A percentile compares a stretch with the other conserved stretches of the same genome.
Evolutionary conservation across 768 basidiomycete genomes (phyloP).

Genomic region (Leccinellum rugosiceps): DNA sequence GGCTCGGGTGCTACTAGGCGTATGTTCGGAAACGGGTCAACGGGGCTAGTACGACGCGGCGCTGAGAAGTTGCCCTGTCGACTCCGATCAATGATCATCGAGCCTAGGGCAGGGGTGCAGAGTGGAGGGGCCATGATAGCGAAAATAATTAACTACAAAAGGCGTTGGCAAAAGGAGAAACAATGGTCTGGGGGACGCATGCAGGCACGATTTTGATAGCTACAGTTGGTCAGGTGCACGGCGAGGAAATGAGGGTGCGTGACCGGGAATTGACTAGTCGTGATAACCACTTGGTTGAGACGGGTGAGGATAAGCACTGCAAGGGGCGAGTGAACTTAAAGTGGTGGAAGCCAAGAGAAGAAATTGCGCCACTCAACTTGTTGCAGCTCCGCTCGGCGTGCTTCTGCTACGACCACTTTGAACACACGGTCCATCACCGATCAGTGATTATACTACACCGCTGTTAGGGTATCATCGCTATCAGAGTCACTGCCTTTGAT

Average conservation of each 20-base stretch:
- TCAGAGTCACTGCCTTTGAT: neutral
- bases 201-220: neutral
- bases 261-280: too few species aligned
- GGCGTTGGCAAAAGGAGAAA: neutral
- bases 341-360: too few species aligned
- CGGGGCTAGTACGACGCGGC: neutral
- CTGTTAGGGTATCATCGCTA: neutral
- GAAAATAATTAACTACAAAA: neutral
- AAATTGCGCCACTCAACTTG: too few species aligned
- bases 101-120: neutral
- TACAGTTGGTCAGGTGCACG: too few species aligned
- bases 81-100: neutral
- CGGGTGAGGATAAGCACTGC: too few species aligned
- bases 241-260: too few species aligned
- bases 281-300: too few species aligned
- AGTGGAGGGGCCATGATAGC: neutral
- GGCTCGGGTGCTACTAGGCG: neutral
- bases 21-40: neutral
- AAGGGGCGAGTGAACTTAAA: too few species aligned
- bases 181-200: neutral
- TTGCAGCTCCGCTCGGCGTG: neutral
- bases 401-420: too few species aligned
- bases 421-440: too few species aligned
- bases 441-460: neutral
- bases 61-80: neutral